Percentiles rank a stretch among this genome's conserved stretches.
These are phyloP conservation scores for Cucurbita ficifolia DNA, from an alignment of 306 rosid genomes.

Conservation along the genomic window DNA sequence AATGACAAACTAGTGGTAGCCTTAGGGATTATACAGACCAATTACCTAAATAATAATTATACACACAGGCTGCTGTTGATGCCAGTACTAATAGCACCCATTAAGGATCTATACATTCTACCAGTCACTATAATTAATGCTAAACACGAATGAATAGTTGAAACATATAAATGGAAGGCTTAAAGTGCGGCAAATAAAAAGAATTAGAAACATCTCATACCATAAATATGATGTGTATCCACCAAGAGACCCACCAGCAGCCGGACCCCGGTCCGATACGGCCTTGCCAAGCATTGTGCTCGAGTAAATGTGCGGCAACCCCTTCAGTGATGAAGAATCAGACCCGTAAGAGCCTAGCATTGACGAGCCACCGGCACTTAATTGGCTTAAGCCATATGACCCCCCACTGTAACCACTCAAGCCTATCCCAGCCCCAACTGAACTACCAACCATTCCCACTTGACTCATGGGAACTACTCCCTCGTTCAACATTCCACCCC, in stretches of 20 bases:
- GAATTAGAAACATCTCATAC: conserved; percentile 19
- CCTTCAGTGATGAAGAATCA: conserved; percentile 10
- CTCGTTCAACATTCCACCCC: conserved; percentile 17
- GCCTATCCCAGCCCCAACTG: conserved; percentile 15
- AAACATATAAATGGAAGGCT: not conserved
- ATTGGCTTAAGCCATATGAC: conserved; percentile 11
- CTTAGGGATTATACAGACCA: not conserved
- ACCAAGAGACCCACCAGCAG: conserved; percentile 17
- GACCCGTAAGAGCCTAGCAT: conserved; percentile 8
- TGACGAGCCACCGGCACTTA: conserved; percentile 2
- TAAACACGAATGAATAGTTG: not conserved
- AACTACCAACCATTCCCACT: conserved; percentile 14
- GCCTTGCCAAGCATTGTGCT: conserved; percentile 15
- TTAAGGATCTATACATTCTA: not conserved
- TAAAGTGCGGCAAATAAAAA: not conserved
- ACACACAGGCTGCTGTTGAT: not conserved
- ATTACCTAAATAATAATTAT: not conserved
- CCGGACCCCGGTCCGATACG: conserved; percentile 11
- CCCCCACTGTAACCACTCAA: conserved; percentile 6
- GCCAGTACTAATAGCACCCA: not conserved
- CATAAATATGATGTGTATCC: conserved; percentile 26
- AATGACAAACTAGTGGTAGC: not conserved
- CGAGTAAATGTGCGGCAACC: conserved; percentile 15
- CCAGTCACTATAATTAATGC: not conserved
- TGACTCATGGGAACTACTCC: conserved; percentile 18